Evolutionary conservation across 1,284 basidiomycete genomes (phyloP), one percentile per base, ranked within the genome.

Genomic region (Ganoderma resinaceum): DNA sequence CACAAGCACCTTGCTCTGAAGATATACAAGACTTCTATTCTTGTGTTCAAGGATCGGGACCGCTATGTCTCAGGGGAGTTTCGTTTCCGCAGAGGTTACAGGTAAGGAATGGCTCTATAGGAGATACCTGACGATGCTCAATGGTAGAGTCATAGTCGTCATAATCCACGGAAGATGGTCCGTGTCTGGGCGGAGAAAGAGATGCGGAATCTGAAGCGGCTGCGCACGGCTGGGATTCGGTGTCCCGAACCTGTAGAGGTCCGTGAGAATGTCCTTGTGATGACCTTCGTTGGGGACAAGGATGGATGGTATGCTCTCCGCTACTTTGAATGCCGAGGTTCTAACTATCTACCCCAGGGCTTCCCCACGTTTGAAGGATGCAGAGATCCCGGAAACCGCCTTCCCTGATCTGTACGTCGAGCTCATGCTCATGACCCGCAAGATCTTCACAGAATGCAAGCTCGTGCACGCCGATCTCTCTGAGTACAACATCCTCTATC

Each of bases 151-250:
- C 20, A 7, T 14, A 79, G 92, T 73, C 91, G 92, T 62, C 91
- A 90, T 73, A 99, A 99, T 78, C 97, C 98, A 11, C 90, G 98
- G 49, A 99, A 99, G 82, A 99, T 99, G 97, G 97, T 99, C 20
- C 89, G 95, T 14, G 83, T 99, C 8, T 99, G 98, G 98, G 98
- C 98, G 0, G 98, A 99, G 81, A 99, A 99, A 82, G 98, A 99
- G 80, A 93, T 98, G 90, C 89, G 98, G 23, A 99, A 99, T 77
- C 82, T 99, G 71, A 93, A 94, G 77, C 87, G 98, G 12, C 83
- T 99, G 59, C 85, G 89, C 11, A 82, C 90, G 33, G 95, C 95
- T 8, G 96, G 94, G 0, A 88, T 99, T 60, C 86, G 89, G 35
- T 95, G 94, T 71, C 98, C 98, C 0, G 90, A 93, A 60, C 95